Evolutionary conservation across 2,329 filamentous ascomycete genomes (phyloP).

Genomic region (Dothistroma septosporum): DNA sequence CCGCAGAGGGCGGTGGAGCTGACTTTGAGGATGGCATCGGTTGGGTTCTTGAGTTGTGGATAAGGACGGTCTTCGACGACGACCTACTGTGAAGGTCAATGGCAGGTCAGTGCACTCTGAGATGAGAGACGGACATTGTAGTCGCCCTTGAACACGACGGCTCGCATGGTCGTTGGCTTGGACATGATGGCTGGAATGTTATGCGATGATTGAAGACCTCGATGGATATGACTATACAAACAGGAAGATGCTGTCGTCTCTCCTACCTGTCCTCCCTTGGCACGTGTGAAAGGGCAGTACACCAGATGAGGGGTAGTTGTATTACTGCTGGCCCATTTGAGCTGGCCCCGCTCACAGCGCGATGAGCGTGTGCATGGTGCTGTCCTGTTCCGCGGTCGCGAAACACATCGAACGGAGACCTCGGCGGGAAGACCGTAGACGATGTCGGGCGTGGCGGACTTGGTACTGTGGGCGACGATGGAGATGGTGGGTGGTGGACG

Average conservation of each 20-base stretch:
- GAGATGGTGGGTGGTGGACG: neutral
- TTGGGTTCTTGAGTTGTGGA: constrained; percentile 65
- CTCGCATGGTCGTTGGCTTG: constrained; percentile 64
- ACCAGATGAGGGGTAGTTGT: constrained; percentile 1
- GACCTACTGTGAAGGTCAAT: constrained; percentile 37
- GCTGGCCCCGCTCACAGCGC: neutral
- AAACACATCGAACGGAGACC: neutral
- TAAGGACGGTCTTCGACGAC: constrained; percentile 75
- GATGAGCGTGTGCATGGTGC: neutral
- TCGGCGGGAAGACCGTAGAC: neutral
- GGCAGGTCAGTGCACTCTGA: neutral
- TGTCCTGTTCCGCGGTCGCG: neutral
- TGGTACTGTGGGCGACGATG: neutral
- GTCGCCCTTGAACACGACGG: constrained; percentile 80
- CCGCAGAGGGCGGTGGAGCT: constrained; percentile 81
- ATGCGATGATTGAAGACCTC: neutral
- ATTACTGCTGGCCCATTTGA: neutral
- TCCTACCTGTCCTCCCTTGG: neutral
- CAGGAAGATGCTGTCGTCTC: neutral
- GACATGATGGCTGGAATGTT: constrained; percentile 14
- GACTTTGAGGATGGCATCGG: constrained; percentile 79
- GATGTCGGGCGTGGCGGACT: neutral
- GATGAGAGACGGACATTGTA: constrained; percentile 46
- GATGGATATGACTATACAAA: constrained; percentile 6
- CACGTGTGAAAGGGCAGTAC: no score